Evolutionary conservation across 1,284 basidiomycete genomes (phyloP).

Genomic region (Cutaneotrichosporon sp.): DNA sequence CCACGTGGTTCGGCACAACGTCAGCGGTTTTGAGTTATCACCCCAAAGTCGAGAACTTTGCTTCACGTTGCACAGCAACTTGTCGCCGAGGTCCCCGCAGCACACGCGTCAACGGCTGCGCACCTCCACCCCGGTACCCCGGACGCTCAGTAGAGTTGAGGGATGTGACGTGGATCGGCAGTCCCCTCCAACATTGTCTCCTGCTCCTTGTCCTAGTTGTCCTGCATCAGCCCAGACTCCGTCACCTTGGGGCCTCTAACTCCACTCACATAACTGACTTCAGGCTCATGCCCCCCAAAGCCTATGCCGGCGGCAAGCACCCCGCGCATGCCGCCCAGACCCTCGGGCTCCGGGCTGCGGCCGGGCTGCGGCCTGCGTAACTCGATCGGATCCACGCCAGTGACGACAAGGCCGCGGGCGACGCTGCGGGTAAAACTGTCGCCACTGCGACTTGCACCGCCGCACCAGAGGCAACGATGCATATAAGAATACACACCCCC

Average conservation of each 20-base stretch:
- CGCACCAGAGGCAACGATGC: background rate
- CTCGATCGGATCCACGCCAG: background rate
- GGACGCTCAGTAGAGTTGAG: background rate
- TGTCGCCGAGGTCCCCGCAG: background rate
- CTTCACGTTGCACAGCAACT: background rate
- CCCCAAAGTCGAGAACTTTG: background rate
- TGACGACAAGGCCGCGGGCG: background rate
- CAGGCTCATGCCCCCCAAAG: background rate
- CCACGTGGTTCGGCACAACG: background rate
- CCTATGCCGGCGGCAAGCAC: background rate
- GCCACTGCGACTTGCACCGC: background rate
- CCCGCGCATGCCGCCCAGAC: background rate
- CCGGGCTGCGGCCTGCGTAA: background rate
- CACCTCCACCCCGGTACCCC: too few species aligned
- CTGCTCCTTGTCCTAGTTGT: too few species aligned
- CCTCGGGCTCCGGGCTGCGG: too few species aligned
- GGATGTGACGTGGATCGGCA: conserved; percentile 4
- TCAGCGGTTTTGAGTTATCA: background rate
- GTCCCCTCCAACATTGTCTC: background rate
- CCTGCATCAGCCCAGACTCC: background rate
- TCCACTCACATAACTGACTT: background rate
- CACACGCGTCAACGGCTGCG: background rate
- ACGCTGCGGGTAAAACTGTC: background rate
- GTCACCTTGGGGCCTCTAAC: background rate
- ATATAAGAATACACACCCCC: background rate